These are phyloP conservation scores for Kurtzmaniella quercitrusa DNA, from an alignment of 1,139 yeast genomes.

Conservation along the genomic window DNA sequence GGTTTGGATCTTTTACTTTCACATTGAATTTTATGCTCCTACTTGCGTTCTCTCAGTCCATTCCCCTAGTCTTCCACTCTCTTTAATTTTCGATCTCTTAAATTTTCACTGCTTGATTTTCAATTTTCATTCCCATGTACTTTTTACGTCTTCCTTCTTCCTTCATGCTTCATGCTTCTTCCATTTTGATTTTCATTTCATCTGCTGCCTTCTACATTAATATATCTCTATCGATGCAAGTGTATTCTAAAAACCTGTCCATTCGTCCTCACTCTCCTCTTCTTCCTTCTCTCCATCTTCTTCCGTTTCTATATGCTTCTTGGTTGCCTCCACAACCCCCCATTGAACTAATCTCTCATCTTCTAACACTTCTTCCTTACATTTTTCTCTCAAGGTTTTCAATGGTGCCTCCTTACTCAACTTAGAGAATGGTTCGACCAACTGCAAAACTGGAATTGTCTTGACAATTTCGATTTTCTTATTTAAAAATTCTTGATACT, in stretches of 20 bases:
- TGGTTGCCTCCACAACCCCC: slow-evolving; percentile 45
- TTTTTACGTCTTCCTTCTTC: too few species aligned
- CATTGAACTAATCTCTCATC: slow-evolving; percentile 64
- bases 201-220: too few species aligned
- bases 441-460: slow-evolving; percentile 48
- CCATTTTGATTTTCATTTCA: too few species aligned
- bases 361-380: slow-evolving; percentile 58
- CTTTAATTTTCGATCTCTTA: too few species aligned
- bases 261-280: slow-evolving; percentile 23
- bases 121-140: too few species aligned
- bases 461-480: slow-evolving; percentile 30
- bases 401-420: slow-evolving; percentile 48
- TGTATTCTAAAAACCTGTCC: slow-evolving; percentile 23
- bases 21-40: too few species aligned
- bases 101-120: too few species aligned
- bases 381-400: slow-evolving; percentile 64
- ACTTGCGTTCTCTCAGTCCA: too few species aligned
- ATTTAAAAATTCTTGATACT: slow-evolving; percentile 20
- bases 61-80: too few species aligned
- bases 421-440: slow-evolving; percentile 56
- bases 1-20: too few species aligned
- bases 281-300: slow-evolving; percentile 18
- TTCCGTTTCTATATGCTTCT: slow-evolving; percentile 13
- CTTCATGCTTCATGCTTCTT: too few species aligned
- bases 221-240: neutral